Base-by-base conservation (phyloP, 768 basidiomycete species). In the Sporobolomyces pararoseus region DNA sequence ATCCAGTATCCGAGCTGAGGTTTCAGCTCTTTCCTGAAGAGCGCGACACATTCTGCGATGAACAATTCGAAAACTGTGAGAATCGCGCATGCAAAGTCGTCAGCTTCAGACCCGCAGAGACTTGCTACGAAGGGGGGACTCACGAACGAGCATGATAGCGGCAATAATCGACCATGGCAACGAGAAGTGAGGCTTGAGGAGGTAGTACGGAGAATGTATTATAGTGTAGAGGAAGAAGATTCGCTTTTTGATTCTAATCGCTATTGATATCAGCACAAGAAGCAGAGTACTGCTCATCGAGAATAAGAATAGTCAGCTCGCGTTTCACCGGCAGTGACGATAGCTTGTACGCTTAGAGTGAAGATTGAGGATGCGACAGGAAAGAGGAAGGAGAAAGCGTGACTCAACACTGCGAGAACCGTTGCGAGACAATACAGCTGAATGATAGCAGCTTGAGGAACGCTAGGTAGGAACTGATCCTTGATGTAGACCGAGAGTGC, bases 381-480 rank as follows among this genome's bases (percentile, higher is more conserved):
- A n/a, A 37, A 42, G 42, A 16, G 31, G 4, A 3, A 23, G 14
- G 21, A 17, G 7, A 23, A 54, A 6, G 14, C 23, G 35, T 5
- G 55, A 61, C 59, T 61, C 46, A n/a, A 61, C 59, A 31, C 59
- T 61, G 44, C 59, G 13, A 61, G 59, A 4, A 61, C 13, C 2
- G 46, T 35, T 10, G 46, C 59, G 19, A 61, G 3, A 19, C 4
- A 4, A 39, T 61, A 61, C 3, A 61, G 59, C n/a, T 61, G 59
- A 19, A 50, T 25, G 4, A 61, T 23, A 7, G 59, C 21, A 29
- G 59, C 3, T 6, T 49, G 4, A 4, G 59, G 31, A 16, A 49
- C 59, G 10, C 31, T 34, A n/a, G 59, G 59, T 7, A 61, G 14
- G 46, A 49, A 47, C 12, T 35, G 46, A 23, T 47, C 46, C 31